Conservation (phyloP, 495 filamentous ascomycete species). For the Penicillium dipodomyicola region DNA sequence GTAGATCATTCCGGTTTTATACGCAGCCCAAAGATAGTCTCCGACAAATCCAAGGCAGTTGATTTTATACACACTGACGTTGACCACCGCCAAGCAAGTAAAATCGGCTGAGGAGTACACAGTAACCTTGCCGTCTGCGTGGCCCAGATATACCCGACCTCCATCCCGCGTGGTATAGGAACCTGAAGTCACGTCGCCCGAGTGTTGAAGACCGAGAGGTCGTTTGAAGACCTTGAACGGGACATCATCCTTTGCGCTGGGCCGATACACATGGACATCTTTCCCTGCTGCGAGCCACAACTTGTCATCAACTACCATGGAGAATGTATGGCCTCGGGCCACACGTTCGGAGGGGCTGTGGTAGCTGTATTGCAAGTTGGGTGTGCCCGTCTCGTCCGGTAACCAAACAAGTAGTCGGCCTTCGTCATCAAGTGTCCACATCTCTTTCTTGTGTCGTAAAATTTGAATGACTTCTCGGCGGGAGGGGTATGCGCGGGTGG, state of each 20-base stretch:
- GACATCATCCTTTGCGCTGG: slow-evolving; percentile 60
- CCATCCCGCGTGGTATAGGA: slow-evolving; percentile 70
- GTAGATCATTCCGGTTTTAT: slow-evolving; percentile 92
- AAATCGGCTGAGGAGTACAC: slow-evolving; percentile 79
- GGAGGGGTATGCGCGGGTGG: slow-evolving; percentile 68
- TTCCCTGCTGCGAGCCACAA: slow-evolving; percentile 90
- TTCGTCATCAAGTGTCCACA: slow-evolving; percentile 93
- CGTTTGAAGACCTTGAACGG: slow-evolving; percentile 70
- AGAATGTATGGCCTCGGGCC: slow-evolving; percentile 80
- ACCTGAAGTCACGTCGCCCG: slow-evolving; percentile 87
- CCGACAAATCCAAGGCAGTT: slow-evolving; percentile 83
- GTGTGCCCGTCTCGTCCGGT: slow-evolving; percentile 70
- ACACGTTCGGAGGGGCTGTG: slow-evolving; percentile 67
- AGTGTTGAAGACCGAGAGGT: slow-evolving; percentile 62
- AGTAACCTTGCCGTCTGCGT: slow-evolving; percentile 89
- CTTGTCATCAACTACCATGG: slow-evolving; percentile 72
- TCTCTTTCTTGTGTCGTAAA: slow-evolving; percentile 76
- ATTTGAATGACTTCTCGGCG: slow-evolving; percentile 85
- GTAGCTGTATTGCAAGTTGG: slow-evolving; percentile 63
- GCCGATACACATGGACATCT: slow-evolving; percentile 80
- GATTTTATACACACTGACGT: slow-evolving; percentile 91
- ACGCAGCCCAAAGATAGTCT: slow-evolving; percentile 86
- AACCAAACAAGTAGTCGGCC: slow-evolving; percentile 87
- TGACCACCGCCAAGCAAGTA: slow-evolving; percentile 71
- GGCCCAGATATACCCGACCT: slow-evolving; percentile 84